A percentile compares a stretch with the other conserved stretches of the same genome.
phyloP scores from a whole-genome alignment of 257 asterid species.

The Paraleonurus japonicus region DNA sequence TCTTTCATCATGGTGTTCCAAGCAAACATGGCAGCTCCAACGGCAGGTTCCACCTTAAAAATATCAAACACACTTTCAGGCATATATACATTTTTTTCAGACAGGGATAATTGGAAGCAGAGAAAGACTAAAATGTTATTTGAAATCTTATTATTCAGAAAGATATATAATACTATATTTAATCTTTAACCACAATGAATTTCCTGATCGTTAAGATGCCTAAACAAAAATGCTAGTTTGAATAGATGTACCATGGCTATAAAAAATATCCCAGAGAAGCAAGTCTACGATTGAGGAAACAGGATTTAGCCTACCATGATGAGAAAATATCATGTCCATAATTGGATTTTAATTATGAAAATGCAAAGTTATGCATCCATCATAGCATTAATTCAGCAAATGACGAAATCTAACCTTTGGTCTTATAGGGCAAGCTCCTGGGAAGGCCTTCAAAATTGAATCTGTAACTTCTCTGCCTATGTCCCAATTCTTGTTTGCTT shows the following conservation, averaged over 20 bases:
- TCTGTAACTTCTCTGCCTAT: constrained; percentile 69
- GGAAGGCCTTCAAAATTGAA: constrained; percentile 63
- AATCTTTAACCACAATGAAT: not conserved
- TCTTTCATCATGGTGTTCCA: constrained; percentile 65
- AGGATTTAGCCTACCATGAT: not conserved
- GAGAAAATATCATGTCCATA: not conserved
- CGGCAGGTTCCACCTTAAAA: constrained; percentile 82
- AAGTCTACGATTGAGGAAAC: not conserved
- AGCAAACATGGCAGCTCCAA: constrained; percentile 88
- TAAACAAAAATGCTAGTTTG: not conserved
- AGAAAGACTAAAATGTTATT: not conserved
- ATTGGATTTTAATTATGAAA: not conserved
- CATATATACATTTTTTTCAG: not conserved
- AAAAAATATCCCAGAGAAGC: not conserved
- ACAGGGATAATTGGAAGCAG: not conserved
- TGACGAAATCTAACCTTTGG: constrained; percentile 63
- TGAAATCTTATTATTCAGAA: not conserved
- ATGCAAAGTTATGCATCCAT: constrained; percentile 1
- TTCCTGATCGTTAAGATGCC: not conserved
- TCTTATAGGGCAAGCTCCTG: constrained; percentile 70
- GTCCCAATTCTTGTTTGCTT: constrained; percentile 81
- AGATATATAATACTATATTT: not conserved
- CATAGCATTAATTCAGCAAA: not conserved
- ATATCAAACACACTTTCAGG: not conserved
- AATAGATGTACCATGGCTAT: not conserved